Base-by-base conservation (phyloP, 106 monocot genomes). In the Phalaenopsis equestris region DNA sequence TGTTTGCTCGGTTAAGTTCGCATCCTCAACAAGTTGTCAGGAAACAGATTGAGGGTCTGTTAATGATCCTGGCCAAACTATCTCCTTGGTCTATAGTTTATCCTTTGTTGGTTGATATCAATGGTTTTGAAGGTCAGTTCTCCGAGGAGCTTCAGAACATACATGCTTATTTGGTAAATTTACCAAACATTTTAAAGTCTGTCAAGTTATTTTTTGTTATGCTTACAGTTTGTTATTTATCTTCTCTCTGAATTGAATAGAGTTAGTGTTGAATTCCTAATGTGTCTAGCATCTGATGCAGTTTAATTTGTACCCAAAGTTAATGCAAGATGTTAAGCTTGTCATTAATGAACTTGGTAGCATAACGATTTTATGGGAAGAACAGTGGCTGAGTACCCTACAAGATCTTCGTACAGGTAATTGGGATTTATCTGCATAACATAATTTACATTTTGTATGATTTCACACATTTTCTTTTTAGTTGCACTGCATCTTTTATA, bases 401-500 rank as follows among this genome's bases (percentile, higher is more conserved):
- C 99, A 99, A 79, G 99, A 99, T 95, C 93, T 99, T 78, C 99
- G 89, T 90, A 83, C 89, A 79, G 99, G 99, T 95, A 85, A 78
- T 36, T 49, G 23, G 48, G 2, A 4, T 49, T 76, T 16, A 45
- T 8, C 41, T 75, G 46, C 21, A 9, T 47, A 47, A 30, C 8
- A 75, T 45, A 16, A 45, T 18, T 75, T 46, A 8, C 2, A 75
- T n/a, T 42, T 75, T 75, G 38, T 7, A 18, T 46, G 43, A 21
- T 75, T 19, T 75, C 61, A 4, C 39, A 14, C 70, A 70, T 70
- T 39, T 3, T 10, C 39, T 70, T 70, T 70, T 70, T 70, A 41
- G 1, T 4, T 70, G 10, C 5, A 61, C 61, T 61, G 5, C 8
- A 9, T 61, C 5, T 61, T 52, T 14, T 52, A 1, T 52, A 30